Evolutionary conservation across 768 basidiomycete genomes (phyloP), one percentile per base, ranked within the genome.

Genomic region (Coprinellus micaceus): DNA sequence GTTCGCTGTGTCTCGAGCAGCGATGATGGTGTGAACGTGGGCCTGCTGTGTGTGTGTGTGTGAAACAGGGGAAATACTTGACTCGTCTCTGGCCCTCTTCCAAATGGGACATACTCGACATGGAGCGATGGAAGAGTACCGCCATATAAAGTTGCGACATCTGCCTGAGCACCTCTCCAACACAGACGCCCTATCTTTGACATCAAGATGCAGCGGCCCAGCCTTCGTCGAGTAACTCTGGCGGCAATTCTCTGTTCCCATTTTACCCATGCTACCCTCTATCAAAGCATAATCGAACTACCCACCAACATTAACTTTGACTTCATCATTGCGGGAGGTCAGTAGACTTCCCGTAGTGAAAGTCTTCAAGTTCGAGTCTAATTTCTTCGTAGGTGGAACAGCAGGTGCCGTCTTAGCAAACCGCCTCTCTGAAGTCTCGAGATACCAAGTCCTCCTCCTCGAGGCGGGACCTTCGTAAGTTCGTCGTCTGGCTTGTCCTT

Each of bases 321-420:
- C 28, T 60, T 58, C 29, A 58, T 60, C 41, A 57, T 70, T 11
- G 58, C 67, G n/a, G 66, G 67, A 52, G 65, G 62, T 63, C 22
- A 43, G 58, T 43, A 3, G 29, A 36, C 47, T 13, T 26, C 22
- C 19, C 39, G 29, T 17, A 6, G 33, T 33, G n/a, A n/a, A n/a
- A n/a, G n/a, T n/a, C n/a, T n/a, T n/a, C n/a, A n/a, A n/a, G n/a
- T n/a, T n/a, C n/a, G n/a, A n/a, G n/a, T n/a, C n/a, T n/a, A n/a
- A n/a, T n/a, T n/a, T n/a, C n/a, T n/a, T n/a, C n/a, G 37, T 43
- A 68, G 67, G 64, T 30, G 66, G 67, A 21, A 69, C 66, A 1
- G 68, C 68, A 22, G 71, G 71, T 4, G 61, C 58, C 17, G 69
- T 70, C 6, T 33, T 61, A 30, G 69, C 69, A 10, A 72, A 64